These are phyloP conservation scores for Pyrenochaeta sp. DNA, from an alignment of 2,329 filamentous ascomycete species.

Conservation along the genomic window DNA sequence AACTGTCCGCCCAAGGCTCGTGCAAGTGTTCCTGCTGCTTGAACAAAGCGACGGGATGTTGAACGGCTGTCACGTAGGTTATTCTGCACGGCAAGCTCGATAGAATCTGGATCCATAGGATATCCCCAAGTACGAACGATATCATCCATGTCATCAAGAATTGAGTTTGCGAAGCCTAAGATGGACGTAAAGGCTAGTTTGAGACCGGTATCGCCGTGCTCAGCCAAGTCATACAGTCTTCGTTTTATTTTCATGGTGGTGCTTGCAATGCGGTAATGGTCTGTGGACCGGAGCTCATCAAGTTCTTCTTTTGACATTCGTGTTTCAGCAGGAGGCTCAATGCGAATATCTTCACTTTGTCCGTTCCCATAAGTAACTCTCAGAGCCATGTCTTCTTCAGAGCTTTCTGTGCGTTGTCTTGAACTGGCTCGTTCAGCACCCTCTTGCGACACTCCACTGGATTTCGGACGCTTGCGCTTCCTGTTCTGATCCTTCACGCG, in stretches of 20 bases:
- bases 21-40: constrained; percentile 66
- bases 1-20: constrained; percentile 63
- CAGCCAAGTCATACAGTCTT: constrained; percentile 62
- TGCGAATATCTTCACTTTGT: constrained; percentile 64
- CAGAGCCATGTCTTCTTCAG: constrained; percentile 58
- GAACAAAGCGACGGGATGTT: constrained; percentile 66
- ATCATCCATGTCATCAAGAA: constrained; percentile 64
- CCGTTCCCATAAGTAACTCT: constrained; percentile 67
- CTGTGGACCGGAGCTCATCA: constrained; percentile 59
- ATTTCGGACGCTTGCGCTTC: constrained; percentile 66
- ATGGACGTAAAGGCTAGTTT: constrained; percentile 53
- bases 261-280: constrained; percentile 65
- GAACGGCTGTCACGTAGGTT: constrained; percentile 64
- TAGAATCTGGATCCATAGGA: constrained; percentile 62
- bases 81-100: constrained; percentile 63
- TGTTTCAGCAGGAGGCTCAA: constrained; percentile 46
- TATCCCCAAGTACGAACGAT: constrained; percentile 65
- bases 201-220: constrained; percentile 41
- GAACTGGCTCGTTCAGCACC: constrained; percentile 54
- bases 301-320: constrained; percentile 50
- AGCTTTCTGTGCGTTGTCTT: constrained; percentile 57
- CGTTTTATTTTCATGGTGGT: constrained; percentile 61
- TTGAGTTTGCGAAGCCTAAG: constrained; percentile 49
- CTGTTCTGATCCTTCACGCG: constrained; percentile 45
- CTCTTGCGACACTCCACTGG: constrained; percentile 40